A percentile compares a stretch with the other conserved stretches of the same genome.
Conservation (phyloP, 306 rosid genomes). For the Dicorynia guianensis region DNA sequence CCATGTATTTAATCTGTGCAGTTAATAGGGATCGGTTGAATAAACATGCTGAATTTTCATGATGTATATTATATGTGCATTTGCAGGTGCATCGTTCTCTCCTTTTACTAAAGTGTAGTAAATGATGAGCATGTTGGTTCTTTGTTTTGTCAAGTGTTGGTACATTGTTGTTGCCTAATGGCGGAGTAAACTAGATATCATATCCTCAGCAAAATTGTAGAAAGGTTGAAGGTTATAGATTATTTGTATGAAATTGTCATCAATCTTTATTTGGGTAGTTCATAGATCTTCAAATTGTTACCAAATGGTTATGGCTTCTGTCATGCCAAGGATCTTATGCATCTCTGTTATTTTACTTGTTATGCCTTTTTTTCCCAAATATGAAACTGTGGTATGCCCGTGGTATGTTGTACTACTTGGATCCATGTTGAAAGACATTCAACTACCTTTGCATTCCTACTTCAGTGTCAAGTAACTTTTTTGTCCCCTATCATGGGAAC, state of each 20-base stretch:
- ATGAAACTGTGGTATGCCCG: background rate
- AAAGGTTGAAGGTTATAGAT: background rate
- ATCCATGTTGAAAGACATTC: constrained; percentile 14
- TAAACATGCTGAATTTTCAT: background rate
- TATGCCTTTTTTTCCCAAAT: background rate
- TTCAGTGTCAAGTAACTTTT: constrained; percentile 5
- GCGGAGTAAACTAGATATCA: constrained; percentile 1
- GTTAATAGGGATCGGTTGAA: background rate
- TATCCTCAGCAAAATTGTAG: constrained; percentile 1
- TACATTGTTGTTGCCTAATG: constrained; percentile 15
- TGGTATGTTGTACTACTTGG: background rate
- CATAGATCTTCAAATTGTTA: too few species aligned
- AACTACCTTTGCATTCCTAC: constrained; percentile 2
- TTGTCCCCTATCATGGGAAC: constrained; percentile 21
- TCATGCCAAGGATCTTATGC: background rate
- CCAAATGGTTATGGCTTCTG: background rate
- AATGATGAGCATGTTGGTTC: background rate
- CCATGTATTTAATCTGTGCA: background rate
- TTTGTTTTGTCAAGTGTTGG: constrained; percentile 30
- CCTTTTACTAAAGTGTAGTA: background rate
- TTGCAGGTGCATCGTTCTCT: constrained; percentile 16
- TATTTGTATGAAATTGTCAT: background rate
- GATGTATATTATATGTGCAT: constrained; percentile 28
- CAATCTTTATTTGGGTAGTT: background rate
- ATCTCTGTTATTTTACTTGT: background rate